Percentiles rank a stretch among this genome's conserved stretches.
phyloP scores from a whole-genome alignment of 306 rosid genomes.

The Malus sieversii region DNA sequence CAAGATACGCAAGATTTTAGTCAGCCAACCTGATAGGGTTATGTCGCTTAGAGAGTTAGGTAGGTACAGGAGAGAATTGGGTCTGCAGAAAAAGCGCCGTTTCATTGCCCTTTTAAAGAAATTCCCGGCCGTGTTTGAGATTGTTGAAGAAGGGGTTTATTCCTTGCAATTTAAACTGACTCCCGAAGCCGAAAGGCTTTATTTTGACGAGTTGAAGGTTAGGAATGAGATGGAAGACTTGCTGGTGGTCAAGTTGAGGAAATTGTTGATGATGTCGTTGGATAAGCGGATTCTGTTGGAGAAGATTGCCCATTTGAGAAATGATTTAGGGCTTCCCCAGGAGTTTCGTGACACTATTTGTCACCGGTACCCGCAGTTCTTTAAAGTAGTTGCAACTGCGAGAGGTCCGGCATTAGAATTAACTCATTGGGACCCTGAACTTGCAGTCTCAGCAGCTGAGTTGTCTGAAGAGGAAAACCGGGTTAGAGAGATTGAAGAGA shows the following conservation, averaged over 20 bases:
- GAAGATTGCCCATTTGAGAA: slow-evolving; percentile 64
- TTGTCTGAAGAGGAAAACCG: slow-evolving; percentile 62
- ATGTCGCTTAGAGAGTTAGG: slow-evolving; percentile 76
- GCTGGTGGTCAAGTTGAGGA: slow-evolving; percentile 66
- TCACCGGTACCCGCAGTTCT: slow-evolving; percentile 72
- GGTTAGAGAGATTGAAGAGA: slow-evolving; percentile 55
- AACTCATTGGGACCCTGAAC: slow-evolving; percentile 89
- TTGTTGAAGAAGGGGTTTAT: slow-evolving; percentile 66
- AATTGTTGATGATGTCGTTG: slow-evolving; percentile 71
- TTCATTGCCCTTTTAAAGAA: slow-evolving; percentile 65
- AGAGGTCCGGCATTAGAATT: slow-evolving; percentile 76
- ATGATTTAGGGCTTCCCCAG: slow-evolving; percentile 65
- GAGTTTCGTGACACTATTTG: slow-evolving; percentile 84
- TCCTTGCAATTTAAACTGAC: slow-evolving; percentile 61
- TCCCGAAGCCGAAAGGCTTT: slow-evolving; percentile 68
- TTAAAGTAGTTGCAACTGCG: slow-evolving; percentile 64
- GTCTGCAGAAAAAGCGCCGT: slow-evolving; percentile 51
- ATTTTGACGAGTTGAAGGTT: slow-evolving; percentile 65
- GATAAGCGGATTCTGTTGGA: slow-evolving; percentile 72
- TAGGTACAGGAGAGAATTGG: slow-evolving; percentile 60
- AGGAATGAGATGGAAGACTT: slow-evolving; percentile 79
- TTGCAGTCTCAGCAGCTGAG: slow-evolving; percentile 86
- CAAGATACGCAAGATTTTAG: slow-evolving; percentile 64
- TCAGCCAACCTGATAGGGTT: slow-evolving; percentile 51
- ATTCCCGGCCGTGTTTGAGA: slow-evolving; percentile 72